Conservation (phyloP, 1,139 yeast species). For the Sugiyamaella novakii region DNA sequence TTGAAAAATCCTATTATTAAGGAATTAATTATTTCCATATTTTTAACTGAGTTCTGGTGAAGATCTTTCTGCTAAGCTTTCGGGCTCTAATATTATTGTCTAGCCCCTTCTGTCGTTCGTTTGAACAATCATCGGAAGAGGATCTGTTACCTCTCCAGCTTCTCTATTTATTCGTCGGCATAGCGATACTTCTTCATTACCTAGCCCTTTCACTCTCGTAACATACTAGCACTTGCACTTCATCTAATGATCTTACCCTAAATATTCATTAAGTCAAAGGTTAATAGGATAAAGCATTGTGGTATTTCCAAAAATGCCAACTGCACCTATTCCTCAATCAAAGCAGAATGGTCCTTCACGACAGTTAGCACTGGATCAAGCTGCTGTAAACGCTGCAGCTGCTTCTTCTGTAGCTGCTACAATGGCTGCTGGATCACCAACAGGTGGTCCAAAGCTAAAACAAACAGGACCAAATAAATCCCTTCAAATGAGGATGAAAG, state of each 20-base stretch:
- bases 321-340: conserved; percentile 6
- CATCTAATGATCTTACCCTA: neutral
- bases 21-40: too few species aligned
- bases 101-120: too few species aligned
- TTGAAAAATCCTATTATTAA: too few species aligned
- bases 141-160: too few species aligned
- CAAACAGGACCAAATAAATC: conserved; percentile 21
- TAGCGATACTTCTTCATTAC: too few species aligned
- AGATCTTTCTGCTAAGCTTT: too few species aligned
- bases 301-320: conserved; percentile 4
- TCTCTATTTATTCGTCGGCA: neutral
- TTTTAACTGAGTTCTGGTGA: too few species aligned
- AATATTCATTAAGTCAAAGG: neutral
- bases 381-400: conserved; percentile 12
- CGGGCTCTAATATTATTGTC: too few species aligned
- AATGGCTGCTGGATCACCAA: conserved; percentile 7
- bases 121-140: too few species aligned
- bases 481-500: conserved; percentile 13
- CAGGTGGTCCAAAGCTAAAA: conserved; percentile 6
- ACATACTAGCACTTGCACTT: too few species aligned
- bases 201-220: neutral
- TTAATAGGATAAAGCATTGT: neutral
- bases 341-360: conserved; percentile 8
- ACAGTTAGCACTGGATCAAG: conserved; percentile 7
- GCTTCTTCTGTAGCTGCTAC: conserved; percentile 16